Evolutionary conservation across 345 rosid genomes (phyloP), one percentile per base, ranked within the genome.

Genomic region (Hevea brasiliensis): DNA sequence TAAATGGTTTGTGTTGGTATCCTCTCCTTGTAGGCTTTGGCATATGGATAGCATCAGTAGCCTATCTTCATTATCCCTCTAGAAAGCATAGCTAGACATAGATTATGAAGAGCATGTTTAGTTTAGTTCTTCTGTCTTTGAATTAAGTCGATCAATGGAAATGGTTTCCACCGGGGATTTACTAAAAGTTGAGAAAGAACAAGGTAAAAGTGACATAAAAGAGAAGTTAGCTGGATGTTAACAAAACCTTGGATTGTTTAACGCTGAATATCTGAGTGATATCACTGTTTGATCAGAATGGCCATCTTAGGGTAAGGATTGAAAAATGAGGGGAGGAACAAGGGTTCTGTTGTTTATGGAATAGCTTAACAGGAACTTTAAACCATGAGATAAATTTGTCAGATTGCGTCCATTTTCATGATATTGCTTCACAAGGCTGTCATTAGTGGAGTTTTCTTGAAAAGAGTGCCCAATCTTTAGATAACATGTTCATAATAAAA

Each of bases 241-340:
- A 17, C 23, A n/a, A 62, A 42, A 63, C 27, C 42, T 18, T 23
- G 40, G 65, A 7, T 40, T 58, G 41, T 67, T 71, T 74, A 58
- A 57, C 26, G 11, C 47, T 45, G 13, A 45, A 57, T 57, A 20
- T 44, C 5, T 17, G 27, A 26, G 27, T 32, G 32, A 10, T 45
- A 37, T 11, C 37, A 42, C 6, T 18, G 13, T 42, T 59, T 65
- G 65, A 67, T 57, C 6, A 18, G 15, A 57, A 45, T 48, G 44
- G 59, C 11, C n/a, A 26, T 21, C 10, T 44, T 47, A 32, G 66
- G 40, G 17, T 15, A 21, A 26, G 56, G 3, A 7, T n/a, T 8
- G 1, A 35, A 56, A 41, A 63, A 62, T 14, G 14, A 53, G 60
- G 48, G 21, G 41, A n/a, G n/a, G 53, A 71, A 27, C 57, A 27